Conservation (phyloP, 83 land plant species). For the Diphasiastrum complanatum region DNA sequence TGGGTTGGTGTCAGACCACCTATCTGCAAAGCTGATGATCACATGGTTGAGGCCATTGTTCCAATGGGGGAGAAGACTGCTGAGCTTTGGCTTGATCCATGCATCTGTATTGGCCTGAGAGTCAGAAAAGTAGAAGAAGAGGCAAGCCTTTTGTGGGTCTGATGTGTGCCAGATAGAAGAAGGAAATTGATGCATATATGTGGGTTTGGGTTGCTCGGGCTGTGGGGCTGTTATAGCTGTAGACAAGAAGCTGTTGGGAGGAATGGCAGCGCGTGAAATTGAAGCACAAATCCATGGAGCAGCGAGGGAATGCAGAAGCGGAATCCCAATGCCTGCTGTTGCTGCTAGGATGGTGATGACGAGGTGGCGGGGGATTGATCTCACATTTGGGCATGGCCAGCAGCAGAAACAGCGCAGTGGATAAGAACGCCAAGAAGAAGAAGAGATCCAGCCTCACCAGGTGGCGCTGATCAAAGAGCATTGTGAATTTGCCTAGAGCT, state of each 20-base stretch:
- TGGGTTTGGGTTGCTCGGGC: neutral
- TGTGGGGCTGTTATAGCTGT: slow-evolving; percentile 16
- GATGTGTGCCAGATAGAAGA: slow-evolving; percentile 13
- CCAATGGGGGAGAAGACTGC: slow-evolving; percentile 18
- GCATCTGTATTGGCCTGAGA: neutral
- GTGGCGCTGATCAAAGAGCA: no score
- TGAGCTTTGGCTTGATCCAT: slow-evolving; percentile 10
- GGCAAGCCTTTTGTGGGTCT: slow-evolving; percentile 21
- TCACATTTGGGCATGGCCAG: no score
- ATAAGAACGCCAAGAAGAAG: no score
- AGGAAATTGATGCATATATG: slow-evolving; percentile 1
- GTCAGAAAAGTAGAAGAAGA: slow-evolving; percentile 19
- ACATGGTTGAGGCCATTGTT: slow-evolving; percentile 27
- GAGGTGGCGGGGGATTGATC: no score
- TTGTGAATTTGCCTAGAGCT: no score
- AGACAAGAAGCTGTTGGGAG: slow-evolving; percentile 10
- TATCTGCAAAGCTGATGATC: slow-evolving; percentile 14
- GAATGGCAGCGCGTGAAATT: slow-evolving; percentile 19
- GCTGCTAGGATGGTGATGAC: neutral
- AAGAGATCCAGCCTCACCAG: no score
- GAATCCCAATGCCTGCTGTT: slow-evolving; percentile 4
- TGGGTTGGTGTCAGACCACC: slow-evolving; percentile 16
- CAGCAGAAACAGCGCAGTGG: no score
- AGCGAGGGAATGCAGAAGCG: slow-evolving; percentile 11
- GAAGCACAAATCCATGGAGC: slow-evolving; percentile 30